Evolutionary conservation across 495 filamentous ascomycete species (phyloP), one percentile per base, ranked within the genome.

Genomic region (Aspergillus asperescens): DNA sequence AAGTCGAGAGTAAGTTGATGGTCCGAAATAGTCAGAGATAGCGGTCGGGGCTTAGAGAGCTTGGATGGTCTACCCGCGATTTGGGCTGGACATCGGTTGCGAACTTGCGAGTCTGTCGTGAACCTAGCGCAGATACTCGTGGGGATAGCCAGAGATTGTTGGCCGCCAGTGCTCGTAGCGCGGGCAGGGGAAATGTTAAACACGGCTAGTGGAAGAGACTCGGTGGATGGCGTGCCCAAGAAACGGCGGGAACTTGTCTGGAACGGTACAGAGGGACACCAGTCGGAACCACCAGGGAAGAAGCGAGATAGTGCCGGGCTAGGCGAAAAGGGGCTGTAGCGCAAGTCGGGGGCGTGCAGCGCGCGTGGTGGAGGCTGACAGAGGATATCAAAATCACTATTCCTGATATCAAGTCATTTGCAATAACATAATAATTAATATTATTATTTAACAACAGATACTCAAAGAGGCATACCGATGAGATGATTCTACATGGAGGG

Each of bases 21-120:
- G 56, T 43, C 25, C n/a, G n/a, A n/a, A n/a, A n/a, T n/a, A n/a
- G n/a, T n/a, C n/a, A 51, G 28, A 46, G 28, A 49, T 50, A 38
- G 52, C 59, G 57, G 52, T 61, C 52, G 57, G 56, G 46, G 54
- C 60, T 63, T 62, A 63, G 60, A 63, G 60, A 73, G 70, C 68
- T 64, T 61, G 58, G 61, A 67, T 73, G 70, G 70, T 70, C 70
- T 73, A 71, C 70, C 70, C 70, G 70, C 67, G 61, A 64, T 61
- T 62, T 59, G 63, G 62, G 67, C 60, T 58, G 58, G 61, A 59
- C 50, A n/a, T n/a, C n/a, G n/a, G 55, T 55, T 61, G 58, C 61
- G 60, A 9, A 28, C 25, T 51, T 48, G 54, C 53, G 56, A 58
- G 54, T 54, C 45, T 46, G 52, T 59, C 37, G 64, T 69, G 66